A percentile compares a stretch with the other conserved stretches of the same genome.
These are phyloP conservation scores for Podospora bellae-mahoneyi DNA, from an alignment of 495 filamentous ascomycete genomes.

Conservation along the genomic window DNA sequence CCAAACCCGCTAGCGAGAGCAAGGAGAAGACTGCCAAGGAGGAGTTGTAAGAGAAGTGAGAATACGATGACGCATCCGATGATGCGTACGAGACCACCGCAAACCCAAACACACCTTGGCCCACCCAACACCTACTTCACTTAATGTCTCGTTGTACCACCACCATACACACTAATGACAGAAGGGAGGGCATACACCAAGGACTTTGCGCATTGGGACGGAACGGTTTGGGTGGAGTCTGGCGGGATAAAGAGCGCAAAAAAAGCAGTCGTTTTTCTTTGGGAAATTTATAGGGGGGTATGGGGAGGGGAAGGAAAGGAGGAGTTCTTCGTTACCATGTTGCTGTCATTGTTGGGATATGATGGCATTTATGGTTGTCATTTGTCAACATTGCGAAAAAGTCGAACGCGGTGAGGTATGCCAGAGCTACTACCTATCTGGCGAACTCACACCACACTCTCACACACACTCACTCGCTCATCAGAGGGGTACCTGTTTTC, in stretches of 20 bases:
- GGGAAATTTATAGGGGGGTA: not conserved
- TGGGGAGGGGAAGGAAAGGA: not conserved
- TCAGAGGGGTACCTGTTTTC: not conserved
- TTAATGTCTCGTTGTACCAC: conserved; percentile 1
- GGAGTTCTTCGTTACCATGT: not conserved
- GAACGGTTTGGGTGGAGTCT: conserved; percentile 3
- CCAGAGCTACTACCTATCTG: not conserved
- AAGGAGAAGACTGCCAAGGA: conserved; percentile 55
- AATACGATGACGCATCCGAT: conserved; percentile 10
- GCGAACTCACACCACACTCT: not conserved
- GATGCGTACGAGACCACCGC: not conserved
- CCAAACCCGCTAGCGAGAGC: conserved; percentile 75
- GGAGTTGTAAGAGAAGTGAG: conserved; percentile 3
- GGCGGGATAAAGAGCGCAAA: not conserved
- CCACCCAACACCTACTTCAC: not conserved
- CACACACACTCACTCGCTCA: not conserved
- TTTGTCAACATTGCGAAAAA: not conserved
- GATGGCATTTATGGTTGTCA: not conserved
- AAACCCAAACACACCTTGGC: not conserved
- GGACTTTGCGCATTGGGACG: not conserved
- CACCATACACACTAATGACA: conserved; percentile 3
- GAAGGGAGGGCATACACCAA: not conserved
- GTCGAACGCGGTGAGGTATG: not conserved
- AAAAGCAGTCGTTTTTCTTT: not conserved
- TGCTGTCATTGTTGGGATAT: not conserved